Evolutionary conservation across 495 filamentous ascomycete genomes (phyloP).

Genomic region (Penicillium salamii): DNA sequence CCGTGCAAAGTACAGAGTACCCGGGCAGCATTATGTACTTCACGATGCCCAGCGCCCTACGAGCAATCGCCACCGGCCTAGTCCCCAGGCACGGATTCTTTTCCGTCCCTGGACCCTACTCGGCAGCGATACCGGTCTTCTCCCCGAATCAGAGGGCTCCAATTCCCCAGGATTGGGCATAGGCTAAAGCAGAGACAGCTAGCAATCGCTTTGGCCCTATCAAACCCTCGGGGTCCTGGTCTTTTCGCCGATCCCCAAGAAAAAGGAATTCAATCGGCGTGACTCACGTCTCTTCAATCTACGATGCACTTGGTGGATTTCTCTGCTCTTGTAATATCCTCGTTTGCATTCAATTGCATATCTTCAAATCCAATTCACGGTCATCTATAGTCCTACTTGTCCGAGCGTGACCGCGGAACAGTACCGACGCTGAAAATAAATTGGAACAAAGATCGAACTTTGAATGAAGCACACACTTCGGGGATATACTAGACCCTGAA

Average conservation of each 20-base stretch:
- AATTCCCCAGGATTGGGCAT: not conserved
- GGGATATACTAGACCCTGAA: not conserved
- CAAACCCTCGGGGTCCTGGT: not conserved
- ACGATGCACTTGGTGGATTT: not conserved
- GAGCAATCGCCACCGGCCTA: not conserved
- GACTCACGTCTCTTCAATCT: slow-evolving; percentile 15
- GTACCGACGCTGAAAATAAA: slow-evolving; percentile 3
- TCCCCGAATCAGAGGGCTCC: slow-evolving; percentile 7
- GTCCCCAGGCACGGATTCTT: slow-evolving; percentile 20
- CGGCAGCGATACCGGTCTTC: slow-evolving; percentile 13
- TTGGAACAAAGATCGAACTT: not conserved
- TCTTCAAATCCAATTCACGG: not conserved
- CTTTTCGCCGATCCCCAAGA: not conserved
- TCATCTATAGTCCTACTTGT: too few relatives aligned
- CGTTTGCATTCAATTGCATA: not conserved
- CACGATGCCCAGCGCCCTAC: not conserved
- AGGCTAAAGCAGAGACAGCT: not conserved
- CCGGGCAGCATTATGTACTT: too few relatives aligned
- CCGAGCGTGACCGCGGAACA: slow-evolving; percentile 10
- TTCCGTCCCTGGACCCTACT: slow-evolving; percentile 16
- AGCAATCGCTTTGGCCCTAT: slow-evolving; percentile 1
- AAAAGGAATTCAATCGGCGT: slow-evolving; percentile 1
- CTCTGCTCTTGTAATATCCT: too few relatives aligned
- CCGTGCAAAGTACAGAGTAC: too few relatives aligned
- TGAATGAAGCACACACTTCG: not conserved